Percentiles rank a stretch among this genome's conserved stretches.
phyloP scores from a whole-genome alignment of 345 rosid genomes.

The Gossypium sturtianum region DNA sequence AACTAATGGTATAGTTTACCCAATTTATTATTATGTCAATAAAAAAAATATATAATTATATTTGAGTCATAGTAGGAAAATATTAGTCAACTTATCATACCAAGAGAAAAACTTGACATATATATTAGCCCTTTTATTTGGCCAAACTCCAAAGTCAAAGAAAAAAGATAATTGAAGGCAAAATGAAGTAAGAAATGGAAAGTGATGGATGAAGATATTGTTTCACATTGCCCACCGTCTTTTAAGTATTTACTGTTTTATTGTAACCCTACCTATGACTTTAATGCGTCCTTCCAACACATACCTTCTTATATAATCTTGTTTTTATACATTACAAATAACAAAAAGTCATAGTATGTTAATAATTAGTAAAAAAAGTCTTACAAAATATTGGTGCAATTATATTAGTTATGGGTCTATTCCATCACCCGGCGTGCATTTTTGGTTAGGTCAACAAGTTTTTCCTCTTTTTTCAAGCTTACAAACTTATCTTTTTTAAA shows the following conservation, averaged over 20 bases:
- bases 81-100: neutral
- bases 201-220: neutral
- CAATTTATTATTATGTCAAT: too few relatives aligned
- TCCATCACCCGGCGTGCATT: slow-evolving; percentile 5
- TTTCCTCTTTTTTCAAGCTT: slow-evolving; percentile 9
- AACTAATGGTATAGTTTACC: too few relatives aligned
- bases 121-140: neutral
- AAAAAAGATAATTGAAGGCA: neutral
- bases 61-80: neutral
- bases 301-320: neutral
- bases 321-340: neutral
- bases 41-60: neutral
- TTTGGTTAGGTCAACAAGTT: slow-evolving; percentile 24
- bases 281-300: neutral
- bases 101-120: neutral
- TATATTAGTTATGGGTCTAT: slow-evolving; percentile 34
- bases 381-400: neutral
- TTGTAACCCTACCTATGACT: neutral
- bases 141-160: neutral
- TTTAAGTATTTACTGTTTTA: neutral
- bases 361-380: too few relatives aligned
- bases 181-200: neutral
- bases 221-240: neutral
- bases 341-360: neutral
- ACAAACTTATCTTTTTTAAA: neutral